Evolutionary conservation across 2,329 filamentous ascomycete species (phyloP).

Genomic region (Niveomyces coronatus): DNA sequence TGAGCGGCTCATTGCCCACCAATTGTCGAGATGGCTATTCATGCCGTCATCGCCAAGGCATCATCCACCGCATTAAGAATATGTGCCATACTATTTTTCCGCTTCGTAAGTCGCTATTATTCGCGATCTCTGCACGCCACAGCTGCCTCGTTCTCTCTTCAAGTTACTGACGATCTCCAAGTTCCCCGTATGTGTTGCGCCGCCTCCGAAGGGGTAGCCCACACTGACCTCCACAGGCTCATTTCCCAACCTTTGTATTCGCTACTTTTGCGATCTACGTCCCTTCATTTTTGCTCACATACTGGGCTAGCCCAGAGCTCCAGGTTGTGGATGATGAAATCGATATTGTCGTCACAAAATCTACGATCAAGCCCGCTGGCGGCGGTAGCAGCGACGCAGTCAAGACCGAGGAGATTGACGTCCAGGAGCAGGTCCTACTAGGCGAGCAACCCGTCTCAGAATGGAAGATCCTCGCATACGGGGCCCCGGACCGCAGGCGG

Average conservation of each 20-base stretch:
- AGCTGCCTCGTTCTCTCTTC: not conserved
- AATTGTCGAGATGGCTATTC: conserved; percentile 22
- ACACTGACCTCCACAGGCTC: conserved; percentile 20
- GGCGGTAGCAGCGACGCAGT: conserved; percentile 23
- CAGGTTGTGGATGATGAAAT: conserved; percentile 51
- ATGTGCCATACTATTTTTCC: conserved; percentile 26
- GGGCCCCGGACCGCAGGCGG: conserved; percentile 64
- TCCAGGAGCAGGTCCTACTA: conserved; percentile 53
- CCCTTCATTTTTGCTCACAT: conserved; percentile 51
- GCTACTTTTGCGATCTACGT: conserved; percentile 57
- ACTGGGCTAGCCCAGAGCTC: conserved; percentile 45
- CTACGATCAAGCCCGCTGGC: conserved; percentile 20
- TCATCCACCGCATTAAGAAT: conserved; percentile 29
- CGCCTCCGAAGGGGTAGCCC: not conserved
- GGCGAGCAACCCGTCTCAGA: conserved; percentile 45
- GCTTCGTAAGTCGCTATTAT: conserved; percentile 20
- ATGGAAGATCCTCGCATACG: conserved; percentile 60
- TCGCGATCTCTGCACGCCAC: not conserved
- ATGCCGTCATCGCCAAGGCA: conserved; percentile 21
- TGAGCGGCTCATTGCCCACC: too few species aligned
- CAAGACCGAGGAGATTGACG: conserved; percentile 42
- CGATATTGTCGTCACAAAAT: conserved; percentile 43
- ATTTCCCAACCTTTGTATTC: conserved; percentile 43
- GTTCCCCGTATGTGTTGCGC: conserved; percentile 25
- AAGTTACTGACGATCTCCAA: conserved; percentile 14